phyloP scores from a whole-genome alignment of 2,329 filamentous ascomycete genomes.

The Myriosclerotinia scirpicola region DNA sequence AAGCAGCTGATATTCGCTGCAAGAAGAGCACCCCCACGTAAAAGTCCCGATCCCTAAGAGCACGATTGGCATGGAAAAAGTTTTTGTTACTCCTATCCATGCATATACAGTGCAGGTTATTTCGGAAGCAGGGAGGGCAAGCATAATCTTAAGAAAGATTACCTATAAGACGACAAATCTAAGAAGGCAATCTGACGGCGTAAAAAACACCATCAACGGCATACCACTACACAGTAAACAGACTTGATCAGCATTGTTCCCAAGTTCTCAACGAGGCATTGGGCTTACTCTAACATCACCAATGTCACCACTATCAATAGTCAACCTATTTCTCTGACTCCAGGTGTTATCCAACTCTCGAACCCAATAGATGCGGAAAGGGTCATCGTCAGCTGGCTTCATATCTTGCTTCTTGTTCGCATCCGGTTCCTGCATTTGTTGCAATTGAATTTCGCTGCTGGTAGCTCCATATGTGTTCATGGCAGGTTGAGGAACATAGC shows the following conservation, averaged over 20 bases:
- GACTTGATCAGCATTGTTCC: neutral
- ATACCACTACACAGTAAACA: slow-evolving; percentile 51
- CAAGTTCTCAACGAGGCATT: neutral
- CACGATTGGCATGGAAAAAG: too few relatives aligned
- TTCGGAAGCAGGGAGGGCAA: too few relatives aligned
- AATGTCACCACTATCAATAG: slow-evolving; percentile 56
- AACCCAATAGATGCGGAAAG: slow-evolving; percentile 60
- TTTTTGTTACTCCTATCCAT: too few relatives aligned
- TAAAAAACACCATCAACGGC: slow-evolving; percentile 61
- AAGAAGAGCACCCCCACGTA: too few relatives aligned
- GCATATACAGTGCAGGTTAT: too few relatives aligned
- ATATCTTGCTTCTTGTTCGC: slow-evolving; percentile 52
- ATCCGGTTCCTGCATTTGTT: slow-evolving; percentile 33
- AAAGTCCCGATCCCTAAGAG: too few relatives aligned
- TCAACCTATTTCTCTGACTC: slow-evolving; percentile 58
- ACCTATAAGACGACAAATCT: too few relatives aligned
- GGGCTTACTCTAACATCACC: slow-evolving; percentile 47
- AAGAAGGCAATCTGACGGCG: slow-evolving; percentile 53
- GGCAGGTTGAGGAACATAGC: slow-evolving; percentile 29
- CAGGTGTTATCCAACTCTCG: slow-evolving; percentile 61
- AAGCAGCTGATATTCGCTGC: neutral
- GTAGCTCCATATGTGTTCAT: slow-evolving; percentile 30
- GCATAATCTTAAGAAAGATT: too few relatives aligned
- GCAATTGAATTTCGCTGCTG: slow-evolving; percentile 30
- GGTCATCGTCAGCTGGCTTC: slow-evolving; percentile 61